Percentiles rank a stretch among this genome's conserved stretches.
Conservation (phyloP, 176 grass and related monocot species). For the Paspalum vaginatum region DNA sequence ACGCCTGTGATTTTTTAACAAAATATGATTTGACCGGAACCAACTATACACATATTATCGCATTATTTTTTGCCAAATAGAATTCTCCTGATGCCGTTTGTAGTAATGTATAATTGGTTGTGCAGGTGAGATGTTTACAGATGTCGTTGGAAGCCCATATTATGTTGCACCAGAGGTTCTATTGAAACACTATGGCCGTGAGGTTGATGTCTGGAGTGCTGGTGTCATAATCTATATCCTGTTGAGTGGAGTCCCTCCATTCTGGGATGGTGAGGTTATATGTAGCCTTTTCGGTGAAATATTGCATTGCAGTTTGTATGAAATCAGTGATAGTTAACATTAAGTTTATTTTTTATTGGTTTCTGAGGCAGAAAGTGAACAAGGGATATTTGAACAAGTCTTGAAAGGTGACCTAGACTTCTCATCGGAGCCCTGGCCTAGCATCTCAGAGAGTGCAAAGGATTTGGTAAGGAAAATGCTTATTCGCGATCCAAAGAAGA, state of each 20-base stretch:
- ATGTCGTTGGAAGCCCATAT: conserved; percentile 87
- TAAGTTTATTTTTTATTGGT: conserved; percentile 8
- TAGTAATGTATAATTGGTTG: conserved; percentile 11
- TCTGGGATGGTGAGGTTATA: conserved; percentile 78
- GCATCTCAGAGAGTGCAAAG: conserved; percentile 78
- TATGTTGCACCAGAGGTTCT: conserved; percentile 85
- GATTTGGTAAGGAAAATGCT: conserved; percentile 86
- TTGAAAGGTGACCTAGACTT: conserved; percentile 78
- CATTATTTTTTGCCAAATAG: background rate
- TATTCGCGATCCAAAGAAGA: conserved; percentile 72
- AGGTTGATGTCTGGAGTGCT: conserved; percentile 82
- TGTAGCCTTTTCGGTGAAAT: conserved; percentile 26
- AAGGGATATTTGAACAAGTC: conserved; percentile 91
- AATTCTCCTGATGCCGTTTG: conserved; percentile 9
- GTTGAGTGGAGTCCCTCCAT: conserved; percentile 80
- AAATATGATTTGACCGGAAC: background rate
- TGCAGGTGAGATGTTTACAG: conserved; percentile 63
- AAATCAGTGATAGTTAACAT: background rate
- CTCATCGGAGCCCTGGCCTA: conserved; percentile 71
- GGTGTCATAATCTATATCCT: conserved; percentile 82
- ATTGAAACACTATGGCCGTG: conserved; percentile 62
- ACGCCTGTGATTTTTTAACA: background rate
- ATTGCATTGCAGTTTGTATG: background rate
- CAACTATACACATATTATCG: conserved; percentile 2
- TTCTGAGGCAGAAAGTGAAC: conserved; percentile 61